Evolutionary conservation across 2,329 filamentous ascomycete species (phyloP).

Genomic region (Aplosporella prunicola): DNA sequence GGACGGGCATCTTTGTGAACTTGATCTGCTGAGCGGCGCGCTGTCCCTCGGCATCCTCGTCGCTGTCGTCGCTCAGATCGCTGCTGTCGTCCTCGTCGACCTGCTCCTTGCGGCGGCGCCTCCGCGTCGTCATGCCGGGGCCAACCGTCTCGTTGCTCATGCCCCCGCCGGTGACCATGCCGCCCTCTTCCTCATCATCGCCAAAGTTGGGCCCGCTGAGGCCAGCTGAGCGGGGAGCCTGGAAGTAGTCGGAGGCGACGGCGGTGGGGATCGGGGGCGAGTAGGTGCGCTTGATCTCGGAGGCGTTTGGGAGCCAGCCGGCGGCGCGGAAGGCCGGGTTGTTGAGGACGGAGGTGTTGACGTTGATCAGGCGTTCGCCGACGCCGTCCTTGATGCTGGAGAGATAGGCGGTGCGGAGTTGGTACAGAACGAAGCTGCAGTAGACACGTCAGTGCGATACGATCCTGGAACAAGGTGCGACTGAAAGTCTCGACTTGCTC

Average conservation of each 20-base stretch:
- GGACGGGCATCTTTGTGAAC: slow-evolving; percentile 90
- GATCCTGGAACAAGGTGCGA: neutral
- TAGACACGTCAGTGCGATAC: slow-evolving; percentile 4
- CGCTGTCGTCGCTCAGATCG: slow-evolving; percentile 74
- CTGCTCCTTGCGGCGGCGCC: slow-evolving; percentile 60
- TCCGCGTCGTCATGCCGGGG: slow-evolving; percentile 52
- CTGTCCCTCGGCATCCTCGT: slow-evolving; percentile 57
- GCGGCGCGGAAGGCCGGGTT: slow-evolving; percentile 73
- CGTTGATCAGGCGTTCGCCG: slow-evolving; percentile 71
- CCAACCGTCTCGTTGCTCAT: slow-evolving; percentile 58
- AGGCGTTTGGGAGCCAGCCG: slow-evolving; percentile 66
- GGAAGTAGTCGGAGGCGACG: slow-evolving; percentile 75
- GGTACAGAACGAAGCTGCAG: slow-evolving; percentile 67
- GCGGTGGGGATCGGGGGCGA: slow-evolving; percentile 79
- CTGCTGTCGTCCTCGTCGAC: slow-evolving; percentile 80
- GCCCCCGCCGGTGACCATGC: slow-evolving; percentile 58
- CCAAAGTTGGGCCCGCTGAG: slow-evolving; percentile 50
- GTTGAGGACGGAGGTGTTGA: slow-evolving; percentile 71
- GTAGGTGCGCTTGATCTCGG: slow-evolving; percentile 72
- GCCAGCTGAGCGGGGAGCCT: slow-evolving; percentile 53
- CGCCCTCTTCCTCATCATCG: slow-evolving; percentile 61
- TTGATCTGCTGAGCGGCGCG: slow-evolving; percentile 77
- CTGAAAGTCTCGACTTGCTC: slow-evolving; percentile 21
- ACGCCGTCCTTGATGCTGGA: slow-evolving; percentile 74
- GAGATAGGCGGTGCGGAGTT: slow-evolving; percentile 71